Conservation (phyloP, 2,329 filamentous ascomycete genomes). For the Ascomycota sp. region DNA sequence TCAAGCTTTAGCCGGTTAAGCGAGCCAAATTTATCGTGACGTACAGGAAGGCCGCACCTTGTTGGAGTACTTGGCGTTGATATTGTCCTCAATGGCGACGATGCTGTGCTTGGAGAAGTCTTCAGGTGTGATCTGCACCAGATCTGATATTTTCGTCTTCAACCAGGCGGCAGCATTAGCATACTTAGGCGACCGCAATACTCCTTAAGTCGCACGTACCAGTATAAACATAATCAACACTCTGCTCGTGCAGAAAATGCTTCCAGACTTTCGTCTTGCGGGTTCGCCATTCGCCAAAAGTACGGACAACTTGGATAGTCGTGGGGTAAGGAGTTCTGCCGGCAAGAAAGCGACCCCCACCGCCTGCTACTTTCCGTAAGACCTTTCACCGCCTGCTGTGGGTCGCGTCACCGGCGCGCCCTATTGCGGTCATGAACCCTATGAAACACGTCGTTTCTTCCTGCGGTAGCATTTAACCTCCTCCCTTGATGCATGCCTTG, state of each 20-base stretch:
- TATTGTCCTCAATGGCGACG: constrained; percentile 80
- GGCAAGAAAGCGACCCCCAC: not conserved
- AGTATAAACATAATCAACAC: constrained; percentile 2
- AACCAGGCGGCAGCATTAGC: not conserved
- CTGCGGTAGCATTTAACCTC: too few species aligned
- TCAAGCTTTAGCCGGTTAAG: not conserved
- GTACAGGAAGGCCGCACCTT: constrained; percentile 29
- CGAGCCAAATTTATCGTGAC: too few species aligned
- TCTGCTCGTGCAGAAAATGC: not conserved
- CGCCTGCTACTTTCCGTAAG: constrained; percentile 1
- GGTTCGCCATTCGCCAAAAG: too few species aligned
- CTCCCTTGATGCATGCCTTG: too few species aligned
- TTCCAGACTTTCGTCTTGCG: too few species aligned
- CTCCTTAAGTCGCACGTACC: not conserved
- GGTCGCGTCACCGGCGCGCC: too few species aligned
- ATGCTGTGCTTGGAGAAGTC: constrained; percentile 69
- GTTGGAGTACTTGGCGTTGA: constrained; percentile 92
- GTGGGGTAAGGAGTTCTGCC: not conserved
- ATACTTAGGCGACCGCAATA: too few species aligned
- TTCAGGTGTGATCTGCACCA: constrained; percentile 76
- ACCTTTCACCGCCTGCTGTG: not conserved
- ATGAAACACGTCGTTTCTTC: too few species aligned
- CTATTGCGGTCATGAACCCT: too few species aligned
- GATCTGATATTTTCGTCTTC: constrained; percentile 79
- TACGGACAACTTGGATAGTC: too few species aligned